Conservation (phyloP, 108 stramenopile genomes). For the Aurantiochytrium sp. region DNA sequence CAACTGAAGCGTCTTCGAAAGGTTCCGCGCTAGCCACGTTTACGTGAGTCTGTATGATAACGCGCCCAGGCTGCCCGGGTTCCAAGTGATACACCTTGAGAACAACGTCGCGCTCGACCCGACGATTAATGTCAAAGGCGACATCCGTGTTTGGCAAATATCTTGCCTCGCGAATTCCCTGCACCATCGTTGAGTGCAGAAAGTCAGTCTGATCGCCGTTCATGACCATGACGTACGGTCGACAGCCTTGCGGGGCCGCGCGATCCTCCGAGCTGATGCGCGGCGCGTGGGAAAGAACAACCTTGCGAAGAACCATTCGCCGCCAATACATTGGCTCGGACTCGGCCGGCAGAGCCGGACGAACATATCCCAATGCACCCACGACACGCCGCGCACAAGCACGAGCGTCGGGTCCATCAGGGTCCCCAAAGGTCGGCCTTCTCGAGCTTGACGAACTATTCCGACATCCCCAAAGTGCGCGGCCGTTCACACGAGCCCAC, state of each 20-base stretch:
- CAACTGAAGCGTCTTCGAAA: not conserved
- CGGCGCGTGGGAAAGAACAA: not conserved
- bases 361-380: not conserved
- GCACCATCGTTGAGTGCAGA: not conserved
- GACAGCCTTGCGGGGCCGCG: not conserved
- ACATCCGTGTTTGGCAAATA: not conserved
- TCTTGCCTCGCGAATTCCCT: not conserved
- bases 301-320: not conserved
- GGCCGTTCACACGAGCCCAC: too few species aligned
- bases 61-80: not conserved
- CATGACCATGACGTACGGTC: conserved; percentile 5
- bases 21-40: not conserved
- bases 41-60: not conserved
- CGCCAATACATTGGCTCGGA: not conserved
- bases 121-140: not conserved
- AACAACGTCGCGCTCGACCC: not conserved
- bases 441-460: not conserved
- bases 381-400: not conserved
- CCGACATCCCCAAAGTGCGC: not conserved
- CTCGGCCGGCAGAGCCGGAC: not conserved
- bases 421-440: not conserved
- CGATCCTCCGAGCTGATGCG: not conserved
- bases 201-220: not conserved
- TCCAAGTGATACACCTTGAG: not conserved
- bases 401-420: not conserved